Evolutionary conservation across 2,329 filamentous ascomycete genomes (phyloP), one percentile per base, ranked within the genome.

Genomic region (Aspergillus pseudoviridinutans): DNA sequence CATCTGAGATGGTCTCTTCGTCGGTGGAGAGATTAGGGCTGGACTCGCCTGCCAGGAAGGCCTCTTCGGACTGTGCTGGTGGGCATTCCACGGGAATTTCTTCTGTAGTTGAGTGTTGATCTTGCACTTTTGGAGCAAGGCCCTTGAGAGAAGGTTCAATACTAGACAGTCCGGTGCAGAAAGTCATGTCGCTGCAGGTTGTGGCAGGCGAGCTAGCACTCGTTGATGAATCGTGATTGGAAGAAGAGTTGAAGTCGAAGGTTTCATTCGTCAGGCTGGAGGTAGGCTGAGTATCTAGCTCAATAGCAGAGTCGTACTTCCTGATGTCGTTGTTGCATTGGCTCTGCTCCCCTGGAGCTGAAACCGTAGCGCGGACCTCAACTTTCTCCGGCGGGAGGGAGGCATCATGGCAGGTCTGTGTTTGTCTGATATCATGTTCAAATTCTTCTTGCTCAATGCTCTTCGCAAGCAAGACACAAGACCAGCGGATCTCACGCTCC

Each of bases 401-500:
- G 12, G 32, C 32, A 17, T 38, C 32, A 38, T 38, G 32, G 32
- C 32, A 17, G 32, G 14, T 17, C 14, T 7, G 32, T 44, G 35
- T 22, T 22, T 51, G 47, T 6, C 53, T 56, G n/a, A 25, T 50
- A 7, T 49, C 32, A 4, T 20, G 51, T 9, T 57, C 50, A 14
- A 56, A 54, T 27, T 62, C 53, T 6, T 64, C 68, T 53, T 63
- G 66, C 46, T 71, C 68, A 57, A 71, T 70, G 50, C 69, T 68
- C 52, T 65, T 66, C 17, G 61, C 56, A 25, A 69, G 71, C 52
- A 70, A 64, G 24, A 65, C 66, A 55, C 75, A 77, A 17, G 74
- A 62, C 50, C 71, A 64, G 57, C 70, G 68, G 35, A 77, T 57
- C 49, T 76, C 66, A 2, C 61, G 66, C 54, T 76, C 74, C 4